phyloP scores from a whole-genome alignment of 306 rosid species.

The Acacia melanoxylon region DNA sequence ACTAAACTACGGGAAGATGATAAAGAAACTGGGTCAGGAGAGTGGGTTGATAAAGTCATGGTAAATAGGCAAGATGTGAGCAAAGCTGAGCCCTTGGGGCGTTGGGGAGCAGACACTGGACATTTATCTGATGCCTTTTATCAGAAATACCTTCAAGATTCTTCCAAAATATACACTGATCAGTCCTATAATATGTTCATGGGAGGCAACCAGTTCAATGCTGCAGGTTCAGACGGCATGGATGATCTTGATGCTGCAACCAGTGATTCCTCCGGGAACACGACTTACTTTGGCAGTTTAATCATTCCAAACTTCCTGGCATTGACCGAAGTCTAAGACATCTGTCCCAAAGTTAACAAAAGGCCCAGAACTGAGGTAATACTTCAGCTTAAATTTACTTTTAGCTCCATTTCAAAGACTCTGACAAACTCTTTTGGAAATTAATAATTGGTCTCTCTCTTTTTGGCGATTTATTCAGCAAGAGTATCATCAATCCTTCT shows the following conservation, averaged over 20 bases:
- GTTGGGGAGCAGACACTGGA: constrained; percentile 77
- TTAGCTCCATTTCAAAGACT: background rate
- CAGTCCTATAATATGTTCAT: constrained; percentile 62
- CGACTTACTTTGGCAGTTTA: constrained; percentile 93
- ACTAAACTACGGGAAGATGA: constrained; percentile 71
- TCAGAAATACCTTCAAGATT: constrained; percentile 84
- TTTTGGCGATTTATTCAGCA: constrained; percentile 51
- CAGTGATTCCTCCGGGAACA: constrained; percentile 92
- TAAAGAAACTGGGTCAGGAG: constrained; percentile 64
- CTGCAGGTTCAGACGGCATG: constrained; percentile 61
- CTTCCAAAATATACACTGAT: constrained; percentile 66
- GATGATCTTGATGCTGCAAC: constrained; percentile 93
- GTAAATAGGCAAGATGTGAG: constrained; percentile 82
- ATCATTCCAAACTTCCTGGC: constrained; percentile 58
- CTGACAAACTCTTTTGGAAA: background rate
- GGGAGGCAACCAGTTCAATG: constrained; percentile 58
- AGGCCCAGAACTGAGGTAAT: constrained; percentile 82
- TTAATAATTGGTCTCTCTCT: background rate
- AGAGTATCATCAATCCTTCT: constrained; percentile 46
- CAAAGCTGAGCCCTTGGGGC: constrained; percentile 54
- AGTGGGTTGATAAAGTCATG: constrained; percentile 98
- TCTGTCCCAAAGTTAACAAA: constrained; percentile 47
- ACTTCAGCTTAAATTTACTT: background rate
- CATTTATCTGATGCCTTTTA: constrained; percentile 63
- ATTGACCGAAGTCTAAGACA: constrained; percentile 53